Base-by-base conservation (phyloP, 2,329 filamentous ascomycete genomes). In the Pseudopyricularia javanii region DNA sequence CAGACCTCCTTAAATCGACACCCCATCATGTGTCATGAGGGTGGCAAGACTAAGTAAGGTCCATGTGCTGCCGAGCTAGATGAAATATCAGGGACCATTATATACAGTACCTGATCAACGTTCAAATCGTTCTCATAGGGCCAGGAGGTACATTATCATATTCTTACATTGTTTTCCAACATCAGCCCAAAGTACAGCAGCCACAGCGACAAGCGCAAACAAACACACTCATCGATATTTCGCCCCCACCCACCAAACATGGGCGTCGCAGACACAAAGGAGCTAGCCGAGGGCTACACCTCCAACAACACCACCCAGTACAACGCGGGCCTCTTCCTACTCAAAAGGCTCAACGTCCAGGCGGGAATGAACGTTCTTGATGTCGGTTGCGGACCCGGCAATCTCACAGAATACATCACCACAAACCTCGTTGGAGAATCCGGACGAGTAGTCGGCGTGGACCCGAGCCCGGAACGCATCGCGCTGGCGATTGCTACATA, bases 301-400 rank as follows among this genome's bases (percentile, higher is more conserved):
- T 40, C 54, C 26, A 54, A 56, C 26, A 63, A 60, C 49, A 50
- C 56, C 35, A 62, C 61, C 24, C 61, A 63, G 53, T 56, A 59
- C 22, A 50, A 59, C 35, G 54, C 61, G 4, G 61, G 57, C 6
- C 53, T 54, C 1, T 63, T 61, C 53, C 62, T 64, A 24, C 56
- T 64, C 33, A 11, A 57, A 3, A 53, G 53, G 6, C 58, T 64
- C 4, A 50, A 67, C 49, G 63, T 75, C 33, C 62, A 65, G 43
- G 60, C 64, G 0, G 57, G 60, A 24, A 63, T 68, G 62, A 59
- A 55, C 24, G 65, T 75, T 51, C 68, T 75, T 52, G 73, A 75
- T 56, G 62, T 74, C 35, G 73, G 73, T 51, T 73, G 71, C 60
- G 73, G 73, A 0, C 70, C 73, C 1, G 74, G 73, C 2, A 74